Conservation (phyloP, 169 alveolate genomes). For the Plasmodium vinckei region DNA sequence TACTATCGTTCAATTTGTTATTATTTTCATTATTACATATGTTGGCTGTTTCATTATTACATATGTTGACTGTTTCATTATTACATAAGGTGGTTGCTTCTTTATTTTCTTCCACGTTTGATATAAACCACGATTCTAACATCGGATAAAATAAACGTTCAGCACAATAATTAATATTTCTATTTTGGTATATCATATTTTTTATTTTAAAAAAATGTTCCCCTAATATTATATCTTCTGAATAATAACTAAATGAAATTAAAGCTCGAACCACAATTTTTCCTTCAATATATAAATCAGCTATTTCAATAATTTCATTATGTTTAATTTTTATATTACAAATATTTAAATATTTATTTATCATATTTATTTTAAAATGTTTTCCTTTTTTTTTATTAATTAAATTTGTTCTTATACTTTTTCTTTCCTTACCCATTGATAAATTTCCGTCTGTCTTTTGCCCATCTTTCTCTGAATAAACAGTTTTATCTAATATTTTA, state of each 20-base stretch:
- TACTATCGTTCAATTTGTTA: not conserved
- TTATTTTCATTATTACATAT: not conserved
- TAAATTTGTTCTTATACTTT: not conserved
- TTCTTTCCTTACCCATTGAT: not conserved
- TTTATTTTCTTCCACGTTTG: not conserved
- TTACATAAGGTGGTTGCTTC: too few relatives aligned
- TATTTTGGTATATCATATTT: constrained; percentile 49
- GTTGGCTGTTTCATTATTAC: too few relatives aligned
- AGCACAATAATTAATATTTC: constrained; percentile 12
- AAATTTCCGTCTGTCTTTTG: not conserved
- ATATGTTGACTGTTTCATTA: too few relatives aligned
- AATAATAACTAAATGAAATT: constrained; percentile 18
- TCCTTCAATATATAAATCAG: constrained; percentile 41
- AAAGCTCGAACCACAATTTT: constrained; percentile 48
- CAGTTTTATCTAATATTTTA: too few relatives aligned
- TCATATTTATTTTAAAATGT: not conserved
- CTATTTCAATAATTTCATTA: constrained; percentile 27
- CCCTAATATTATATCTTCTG: constrained; percentile 56
- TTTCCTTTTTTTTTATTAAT: not conserved
- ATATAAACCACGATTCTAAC: not conserved
- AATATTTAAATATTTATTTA: constrained; percentile 10
- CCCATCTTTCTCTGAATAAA: too few relatives aligned
- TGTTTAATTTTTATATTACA: constrained; percentile 52
- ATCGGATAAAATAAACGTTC: constrained; percentile 46
- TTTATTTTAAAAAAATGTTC: constrained; percentile 55